Conservation (phyloP, 1,284 basidiomycete species). For the Ceratobasidium sp. region DNA sequence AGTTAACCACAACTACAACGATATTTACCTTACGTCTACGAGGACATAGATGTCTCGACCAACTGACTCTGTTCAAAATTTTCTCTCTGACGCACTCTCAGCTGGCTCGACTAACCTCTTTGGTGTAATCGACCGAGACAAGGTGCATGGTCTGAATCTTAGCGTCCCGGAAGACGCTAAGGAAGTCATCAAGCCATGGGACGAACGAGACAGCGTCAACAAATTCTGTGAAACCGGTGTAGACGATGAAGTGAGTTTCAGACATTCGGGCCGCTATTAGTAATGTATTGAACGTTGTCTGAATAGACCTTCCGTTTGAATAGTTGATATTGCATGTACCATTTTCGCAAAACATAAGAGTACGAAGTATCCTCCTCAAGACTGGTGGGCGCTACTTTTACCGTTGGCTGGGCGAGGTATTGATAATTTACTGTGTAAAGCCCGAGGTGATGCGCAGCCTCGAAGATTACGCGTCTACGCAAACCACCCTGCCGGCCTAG, state of each 20-base stretch:
- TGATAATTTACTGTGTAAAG: slow-evolving; percentile 13
- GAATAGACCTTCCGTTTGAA: slow-evolving; percentile 39
- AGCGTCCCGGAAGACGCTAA: slow-evolving; percentile 78
- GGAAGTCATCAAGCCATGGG: slow-evolving; percentile 80
- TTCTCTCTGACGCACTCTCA: slow-evolving; percentile 26
- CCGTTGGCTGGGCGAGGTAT: background rate
- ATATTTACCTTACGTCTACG: background rate
- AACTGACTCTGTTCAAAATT: slow-evolving; percentile 29
- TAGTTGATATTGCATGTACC: slow-evolving; percentile 83
- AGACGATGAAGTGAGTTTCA: slow-evolving; percentile 73
- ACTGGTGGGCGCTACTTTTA: slow-evolving; percentile 62
- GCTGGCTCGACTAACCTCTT: slow-evolving; percentile 68
- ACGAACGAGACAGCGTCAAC: slow-evolving; percentile 72
- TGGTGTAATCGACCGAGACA: slow-evolving; percentile 72
- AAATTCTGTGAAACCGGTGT: slow-evolving; percentile 76
- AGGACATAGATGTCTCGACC: slow-evolving; percentile 20
- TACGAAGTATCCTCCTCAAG: slow-evolving; percentile 77
- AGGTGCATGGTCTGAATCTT: slow-evolving; percentile 82
- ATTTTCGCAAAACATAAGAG: slow-evolving; percentile 77
- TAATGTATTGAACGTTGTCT: slow-evolving; percentile 32
- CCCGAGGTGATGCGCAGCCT: slow-evolving; percentile 71
- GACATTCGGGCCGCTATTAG: background rate
- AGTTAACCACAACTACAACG: slow-evolving; percentile 6
- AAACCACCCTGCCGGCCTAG: slow-evolving; percentile 76
- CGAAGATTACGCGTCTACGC: slow-evolving; percentile 73